phyloP scores from a whole-genome alignment of 2,329 filamentous ascomycete species.

The Paecilomyces fulvus region DNA sequence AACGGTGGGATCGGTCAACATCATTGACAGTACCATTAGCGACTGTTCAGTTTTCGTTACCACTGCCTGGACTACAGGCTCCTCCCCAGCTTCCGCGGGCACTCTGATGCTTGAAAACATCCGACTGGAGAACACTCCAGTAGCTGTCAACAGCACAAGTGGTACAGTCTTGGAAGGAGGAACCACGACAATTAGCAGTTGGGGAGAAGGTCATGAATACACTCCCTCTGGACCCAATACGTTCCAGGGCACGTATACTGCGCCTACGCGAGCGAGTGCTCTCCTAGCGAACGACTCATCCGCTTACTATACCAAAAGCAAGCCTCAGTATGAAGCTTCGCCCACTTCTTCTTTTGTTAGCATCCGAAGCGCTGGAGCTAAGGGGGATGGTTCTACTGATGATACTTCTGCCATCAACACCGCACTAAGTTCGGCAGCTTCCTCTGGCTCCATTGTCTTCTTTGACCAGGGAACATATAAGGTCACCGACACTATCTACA shows the following conservation, averaged over 20 bases:
- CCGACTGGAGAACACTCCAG: constrained; percentile 40
- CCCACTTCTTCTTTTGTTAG: constrained; percentile 34
- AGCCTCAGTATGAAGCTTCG: constrained; percentile 45
- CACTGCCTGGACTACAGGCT: constrained; percentile 35
- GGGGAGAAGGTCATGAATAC: constrained; percentile 39
- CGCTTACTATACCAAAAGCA: constrained; percentile 41
- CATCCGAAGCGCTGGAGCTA: constrained; percentile 35
- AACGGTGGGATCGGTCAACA: constrained; percentile 46
- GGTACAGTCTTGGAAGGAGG: constrained; percentile 30
- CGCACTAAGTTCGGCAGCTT: constrained; percentile 45
- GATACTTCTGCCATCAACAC: constrained; percentile 53
- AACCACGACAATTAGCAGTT: constrained; percentile 30
- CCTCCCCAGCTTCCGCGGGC: constrained; percentile 38
- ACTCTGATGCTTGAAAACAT: constrained; percentile 50
- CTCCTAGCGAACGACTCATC: constrained; percentile 35
- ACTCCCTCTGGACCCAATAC: constrained; percentile 36
- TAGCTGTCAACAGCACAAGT: constrained; percentile 33
- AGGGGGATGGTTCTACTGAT: constrained; percentile 49
- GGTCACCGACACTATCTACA: constrained; percentile 38
- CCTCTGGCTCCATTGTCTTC: constrained; percentile 45
- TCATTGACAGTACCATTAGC: constrained; percentile 49
- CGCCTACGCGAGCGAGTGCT: constrained; percentile 34
- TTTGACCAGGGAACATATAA: constrained; percentile 50
- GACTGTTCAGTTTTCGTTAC: constrained; percentile 44
- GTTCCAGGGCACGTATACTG: constrained; percentile 36